Conservation (phyloP, 441 rosid species). For the Euphorbia corollata region DNA sequence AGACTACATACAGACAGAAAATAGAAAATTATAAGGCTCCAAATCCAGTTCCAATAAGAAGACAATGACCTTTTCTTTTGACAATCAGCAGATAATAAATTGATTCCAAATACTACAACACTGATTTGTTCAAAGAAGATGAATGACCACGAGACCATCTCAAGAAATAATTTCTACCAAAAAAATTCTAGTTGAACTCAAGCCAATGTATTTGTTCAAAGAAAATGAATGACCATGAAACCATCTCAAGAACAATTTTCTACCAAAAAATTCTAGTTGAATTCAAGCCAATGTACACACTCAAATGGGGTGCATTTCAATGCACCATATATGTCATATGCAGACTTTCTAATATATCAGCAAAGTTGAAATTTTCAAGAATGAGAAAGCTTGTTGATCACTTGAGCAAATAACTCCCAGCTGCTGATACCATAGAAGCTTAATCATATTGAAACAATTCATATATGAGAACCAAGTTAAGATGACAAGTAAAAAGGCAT, state of each 20-base stretch:
- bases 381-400: background rate
- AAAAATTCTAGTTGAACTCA: background rate
- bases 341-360: background rate
- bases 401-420: background rate
- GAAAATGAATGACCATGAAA: background rate
- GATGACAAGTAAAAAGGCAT: background rate
- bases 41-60: conserved; percentile 4
- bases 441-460: background rate
- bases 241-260: background rate
- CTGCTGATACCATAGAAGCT: background rate
- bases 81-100: background rate
- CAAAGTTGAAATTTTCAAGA: background rate
- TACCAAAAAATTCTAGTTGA: background rate
- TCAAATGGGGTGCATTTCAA: background rate
- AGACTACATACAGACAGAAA: conserved; percentile 5
- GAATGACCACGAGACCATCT: background rate
- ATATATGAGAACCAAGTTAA: background rate
- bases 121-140: background rate
- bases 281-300: background rate
- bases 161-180: background rate
- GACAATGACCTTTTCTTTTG: background rate
- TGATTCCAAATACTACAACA: background rate
- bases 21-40: background rate
- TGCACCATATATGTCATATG: background rate
- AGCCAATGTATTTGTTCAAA: background rate